Conservation (phyloP, 371 early-diverging fungal genomes). For the Globomyces sp. region DNA sequence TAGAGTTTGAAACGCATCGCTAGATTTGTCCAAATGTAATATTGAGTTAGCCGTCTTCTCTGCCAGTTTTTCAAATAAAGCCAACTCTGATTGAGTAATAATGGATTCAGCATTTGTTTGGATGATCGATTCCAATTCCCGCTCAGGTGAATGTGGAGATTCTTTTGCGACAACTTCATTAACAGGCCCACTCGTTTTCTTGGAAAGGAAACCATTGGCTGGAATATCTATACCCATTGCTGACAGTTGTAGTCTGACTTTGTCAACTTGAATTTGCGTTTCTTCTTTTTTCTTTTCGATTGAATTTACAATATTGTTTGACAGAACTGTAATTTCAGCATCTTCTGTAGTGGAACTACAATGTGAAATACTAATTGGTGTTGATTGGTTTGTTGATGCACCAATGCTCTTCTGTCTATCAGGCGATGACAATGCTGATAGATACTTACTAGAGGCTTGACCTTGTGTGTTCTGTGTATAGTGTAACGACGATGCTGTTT, state of each 20-base stretch:
- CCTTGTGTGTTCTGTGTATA: background rate
- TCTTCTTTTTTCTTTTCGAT: conserved; percentile 1
- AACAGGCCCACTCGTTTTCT: background rate
- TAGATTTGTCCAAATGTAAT: background rate
- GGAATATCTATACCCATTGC: conserved; percentile 1
- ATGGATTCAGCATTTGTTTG: background rate
- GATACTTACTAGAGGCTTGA: background rate
- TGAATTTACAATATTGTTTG: too few species aligned
- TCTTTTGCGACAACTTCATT: background rate
- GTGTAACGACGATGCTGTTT: background rate
- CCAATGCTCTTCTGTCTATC: background rate
- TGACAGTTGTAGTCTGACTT: background rate
- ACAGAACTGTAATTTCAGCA: background rate
- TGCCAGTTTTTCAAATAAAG: background rate
- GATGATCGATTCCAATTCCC: background rate
- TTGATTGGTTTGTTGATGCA: background rate
- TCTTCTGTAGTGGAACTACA: background rate
- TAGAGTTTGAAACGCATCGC: background rate
- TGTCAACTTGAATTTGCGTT: conserved; percentile 1
- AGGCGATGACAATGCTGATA: background rate
- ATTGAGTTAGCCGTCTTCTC: background rate
- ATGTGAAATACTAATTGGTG: background rate
- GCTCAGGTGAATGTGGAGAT: background rate
- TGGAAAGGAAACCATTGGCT: background rate
- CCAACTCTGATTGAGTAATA: background rate